Conservation (phyloP, 106 monocot species). For the Allium sativum region DNA sequence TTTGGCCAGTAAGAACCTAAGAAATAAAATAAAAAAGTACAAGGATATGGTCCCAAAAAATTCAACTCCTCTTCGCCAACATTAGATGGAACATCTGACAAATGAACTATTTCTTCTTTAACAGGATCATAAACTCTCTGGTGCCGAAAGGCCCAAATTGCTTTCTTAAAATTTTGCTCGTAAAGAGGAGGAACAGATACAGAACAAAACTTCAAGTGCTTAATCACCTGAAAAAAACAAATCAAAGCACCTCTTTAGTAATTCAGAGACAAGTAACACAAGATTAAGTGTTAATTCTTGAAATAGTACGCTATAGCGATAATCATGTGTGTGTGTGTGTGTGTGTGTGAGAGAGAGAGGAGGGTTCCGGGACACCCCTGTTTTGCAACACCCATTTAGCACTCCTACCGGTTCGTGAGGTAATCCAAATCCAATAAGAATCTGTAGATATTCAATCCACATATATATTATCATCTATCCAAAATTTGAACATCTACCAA, state of each 20-base stretch:
- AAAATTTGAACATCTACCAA: too few relatives aligned
- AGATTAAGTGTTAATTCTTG: too few relatives aligned
- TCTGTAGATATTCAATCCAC: too few relatives aligned
- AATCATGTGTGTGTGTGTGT: too few relatives aligned
- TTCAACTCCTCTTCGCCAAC: constrained; percentile 45
- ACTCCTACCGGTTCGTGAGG: too few relatives aligned
- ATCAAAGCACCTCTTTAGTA: not conserved
- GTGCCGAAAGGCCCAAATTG: constrained; percentile 79
- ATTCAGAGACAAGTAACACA: too few relatives aligned
- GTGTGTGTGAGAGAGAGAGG: too few relatives aligned
- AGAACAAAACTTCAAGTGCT: constrained; percentile 65
- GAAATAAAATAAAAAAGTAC: constrained; percentile 10
- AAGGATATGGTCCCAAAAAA: constrained; percentile 99
- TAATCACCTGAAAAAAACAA: constrained; percentile 62
- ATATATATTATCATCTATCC: too few relatives aligned
- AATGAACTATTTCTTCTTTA: constrained; percentile 59
- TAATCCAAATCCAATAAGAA: too few relatives aligned
- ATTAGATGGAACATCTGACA: constrained; percentile 42
- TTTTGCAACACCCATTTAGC: too few relatives aligned
- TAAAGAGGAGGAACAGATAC: constrained; percentile 72
- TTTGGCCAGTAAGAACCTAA: not conserved
- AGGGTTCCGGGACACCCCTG: too few relatives aligned
- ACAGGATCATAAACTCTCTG: constrained; percentile 89
- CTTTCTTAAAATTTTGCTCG: constrained; percentile 74
- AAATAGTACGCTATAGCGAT: too few relatives aligned